Evolutionary conservation across 2,329 filamentous ascomycete species (phyloP).

Genomic region (Claviceps paspali): DNA sequence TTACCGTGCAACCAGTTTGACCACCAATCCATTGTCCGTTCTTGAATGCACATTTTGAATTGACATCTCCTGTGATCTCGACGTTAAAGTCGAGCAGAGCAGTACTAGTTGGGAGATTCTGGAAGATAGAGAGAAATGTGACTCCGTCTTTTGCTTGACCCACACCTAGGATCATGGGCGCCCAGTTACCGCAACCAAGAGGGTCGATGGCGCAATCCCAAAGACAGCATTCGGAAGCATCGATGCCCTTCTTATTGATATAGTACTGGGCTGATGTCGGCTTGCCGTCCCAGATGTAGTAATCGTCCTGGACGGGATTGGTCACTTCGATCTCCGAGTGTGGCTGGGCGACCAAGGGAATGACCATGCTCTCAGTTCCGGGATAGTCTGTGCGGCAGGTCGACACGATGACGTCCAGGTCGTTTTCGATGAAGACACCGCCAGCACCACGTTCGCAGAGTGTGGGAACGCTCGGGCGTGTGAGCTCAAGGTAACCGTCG

Average conservation of each 20-base stretch:
- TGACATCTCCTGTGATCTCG: slow-evolving; percentile 52
- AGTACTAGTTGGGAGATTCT: slow-evolving; percentile 61
- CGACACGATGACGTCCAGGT: slow-evolving; percentile 47
- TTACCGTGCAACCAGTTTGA: slow-evolving; percentile 63
- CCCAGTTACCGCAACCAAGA: slow-evolving; percentile 62
- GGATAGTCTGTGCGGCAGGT: slow-evolving; percentile 96
- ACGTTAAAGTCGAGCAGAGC: slow-evolving; percentile 65
- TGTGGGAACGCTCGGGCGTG: slow-evolving; percentile 47
- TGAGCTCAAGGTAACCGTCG: slow-evolving; percentile 60
- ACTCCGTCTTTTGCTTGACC: slow-evolving; percentile 48
- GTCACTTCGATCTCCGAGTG: slow-evolving; percentile 50
- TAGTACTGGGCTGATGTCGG: slow-evolving; percentile 90
- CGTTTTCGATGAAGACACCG: slow-evolving; percentile 61
- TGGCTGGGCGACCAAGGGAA: slow-evolving; percentile 51
- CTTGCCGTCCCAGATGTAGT: slow-evolving; percentile 64
- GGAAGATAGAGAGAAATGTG: slow-evolving; percentile 74
- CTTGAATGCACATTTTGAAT: slow-evolving; percentile 46
- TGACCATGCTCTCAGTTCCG: slow-evolving; percentile 74
- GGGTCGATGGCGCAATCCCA: slow-evolving; percentile 45
- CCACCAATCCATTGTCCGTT: slow-evolving; percentile 46
- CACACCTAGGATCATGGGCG: slow-evolving; percentile 73
- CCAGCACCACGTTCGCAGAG: slow-evolving; percentile 64
- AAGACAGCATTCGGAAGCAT: slow-evolving; percentile 52
- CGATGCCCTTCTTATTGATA: slow-evolving; percentile 67
- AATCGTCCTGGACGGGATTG: slow-evolving; percentile 55